These are phyloP conservation scores for Barnettozyma siamensis DNA, from an alignment of 805 yeast genomes.

Conservation along the genomic window DNA sequence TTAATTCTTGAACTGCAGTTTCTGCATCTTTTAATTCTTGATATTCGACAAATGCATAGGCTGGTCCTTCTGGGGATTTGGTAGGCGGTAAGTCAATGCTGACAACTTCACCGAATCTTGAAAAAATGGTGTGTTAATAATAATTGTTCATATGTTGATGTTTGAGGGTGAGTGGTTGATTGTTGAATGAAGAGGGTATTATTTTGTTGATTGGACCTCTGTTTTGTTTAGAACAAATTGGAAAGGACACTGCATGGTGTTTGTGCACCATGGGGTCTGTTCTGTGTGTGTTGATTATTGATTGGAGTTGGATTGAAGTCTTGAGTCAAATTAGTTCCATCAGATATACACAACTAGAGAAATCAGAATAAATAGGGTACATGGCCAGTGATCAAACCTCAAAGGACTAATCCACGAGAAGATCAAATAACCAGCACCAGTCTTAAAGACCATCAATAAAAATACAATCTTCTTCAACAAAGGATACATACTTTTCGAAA, in stretches of 20 bases:
- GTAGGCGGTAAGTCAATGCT: slow-evolving; percentile 62
- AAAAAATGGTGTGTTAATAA: slow-evolving; percentile 3
- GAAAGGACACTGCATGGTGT: neutral
- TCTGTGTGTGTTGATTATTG: neutral
- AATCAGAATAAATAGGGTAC: neutral
- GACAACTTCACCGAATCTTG: slow-evolving; percentile 49
- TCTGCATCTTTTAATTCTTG: slow-evolving; percentile 47
- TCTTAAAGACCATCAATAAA: no score
- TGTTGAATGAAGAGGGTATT: no score
- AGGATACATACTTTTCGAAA: slow-evolving; percentile 50
- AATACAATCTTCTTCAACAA: neutral
- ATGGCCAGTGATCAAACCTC: neutral
- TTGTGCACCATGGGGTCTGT: neutral
- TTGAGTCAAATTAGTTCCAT: slow-evolving; percentile 7
- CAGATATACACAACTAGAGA: no score
- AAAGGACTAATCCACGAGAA: no score
- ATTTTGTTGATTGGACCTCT: no score
- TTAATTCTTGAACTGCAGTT: slow-evolving; percentile 39
- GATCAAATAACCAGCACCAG: no score
- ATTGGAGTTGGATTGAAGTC: slow-evolving; percentile 3
- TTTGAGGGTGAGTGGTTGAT: no score
- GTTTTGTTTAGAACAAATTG: no score
- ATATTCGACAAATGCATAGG: slow-evolving; percentile 61
- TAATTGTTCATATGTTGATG: neutral
- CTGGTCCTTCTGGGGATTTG: slow-evolving; percentile 50